These are phyloP conservation scores for Ophiobolus disseminans DNA, from an alignment of 2,329 filamentous ascomycete genomes.

Conservation along the genomic window DNA sequence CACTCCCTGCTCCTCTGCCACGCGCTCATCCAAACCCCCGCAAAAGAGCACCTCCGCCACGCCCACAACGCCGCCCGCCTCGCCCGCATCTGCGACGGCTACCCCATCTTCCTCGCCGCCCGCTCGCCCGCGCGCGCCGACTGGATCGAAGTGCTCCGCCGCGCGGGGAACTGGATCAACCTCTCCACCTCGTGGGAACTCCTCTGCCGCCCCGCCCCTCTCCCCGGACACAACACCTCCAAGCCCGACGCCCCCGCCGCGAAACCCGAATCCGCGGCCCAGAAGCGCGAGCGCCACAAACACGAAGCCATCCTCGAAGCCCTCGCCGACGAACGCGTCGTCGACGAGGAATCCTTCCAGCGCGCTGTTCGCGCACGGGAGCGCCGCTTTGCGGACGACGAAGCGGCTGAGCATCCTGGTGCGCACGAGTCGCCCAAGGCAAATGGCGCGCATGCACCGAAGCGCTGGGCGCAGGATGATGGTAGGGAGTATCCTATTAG, in stretches of 20 bases:
- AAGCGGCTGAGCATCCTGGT: conserved; percentile 50
- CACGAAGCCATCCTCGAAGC: conserved; percentile 72
- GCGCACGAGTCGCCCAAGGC: neutral
- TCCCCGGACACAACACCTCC: conserved; percentile 41
- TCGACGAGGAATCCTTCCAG: conserved; percentile 71
- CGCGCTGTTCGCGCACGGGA: conserved; percentile 69
- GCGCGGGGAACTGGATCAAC: conserved; percentile 72
- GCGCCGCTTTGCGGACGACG: conserved; percentile 63
- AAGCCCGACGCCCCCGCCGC: conserved; percentile 1
- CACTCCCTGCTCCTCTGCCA: conserved; percentile 81
- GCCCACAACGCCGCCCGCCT: conserved; percentile 82
- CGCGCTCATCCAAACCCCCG: conserved; percentile 77
- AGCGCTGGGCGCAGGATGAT: conserved; percentile 70
- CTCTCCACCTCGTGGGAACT: conserved; percentile 72
- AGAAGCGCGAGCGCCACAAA: conserved; percentile 66
- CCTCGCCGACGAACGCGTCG: conserved; percentile 70
- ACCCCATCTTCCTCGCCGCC: conserved; percentile 78
- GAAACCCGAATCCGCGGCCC: conserved; percentile 55
- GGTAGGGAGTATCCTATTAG: conserved; percentile 72
- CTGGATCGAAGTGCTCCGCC: conserved; percentile 78
- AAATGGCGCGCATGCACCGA: conserved; percentile 41
- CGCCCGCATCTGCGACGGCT: conserved; percentile 76
- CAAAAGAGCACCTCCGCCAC: conserved; percentile 78
- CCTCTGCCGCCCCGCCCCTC: conserved; percentile 64
- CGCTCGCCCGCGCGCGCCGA: conserved; percentile 76